These are phyloP conservation scores for Entomortierella parvispora DNA, from an alignment of 192 early-diverging fungal species.

Conservation along the genomic window DNA sequence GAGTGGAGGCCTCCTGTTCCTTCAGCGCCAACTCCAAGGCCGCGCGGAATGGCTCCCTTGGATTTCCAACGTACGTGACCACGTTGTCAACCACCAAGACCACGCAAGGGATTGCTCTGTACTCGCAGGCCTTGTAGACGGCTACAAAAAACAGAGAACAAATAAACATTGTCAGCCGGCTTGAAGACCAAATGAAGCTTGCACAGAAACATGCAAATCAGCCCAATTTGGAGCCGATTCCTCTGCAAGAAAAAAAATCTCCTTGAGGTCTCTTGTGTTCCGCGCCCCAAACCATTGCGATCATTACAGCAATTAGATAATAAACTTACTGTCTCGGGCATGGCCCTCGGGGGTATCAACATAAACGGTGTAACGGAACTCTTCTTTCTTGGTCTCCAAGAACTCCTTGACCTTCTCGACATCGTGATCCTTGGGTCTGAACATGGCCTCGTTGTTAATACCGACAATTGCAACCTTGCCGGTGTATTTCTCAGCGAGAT, in stretches of 20 bases:
- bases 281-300: too few relatives aligned
- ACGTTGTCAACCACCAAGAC: constrained; percentile 23
- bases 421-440: neutral
- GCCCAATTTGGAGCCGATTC: too few relatives aligned
- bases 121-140: constrained; percentile 24
- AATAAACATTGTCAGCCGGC: neutral
- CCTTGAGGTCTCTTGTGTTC: too few relatives aligned
- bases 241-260: too few relatives aligned
- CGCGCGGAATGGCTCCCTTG: constrained; percentile 1
- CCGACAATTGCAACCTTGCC: constrained; percentile 33
- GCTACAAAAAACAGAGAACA: constrained; percentile 2
- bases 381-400: constrained; percentile 23
- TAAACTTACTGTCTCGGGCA: constrained; percentile 28
- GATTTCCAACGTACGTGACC: constrained; percentile 23
- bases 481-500: constrained; percentile 27
- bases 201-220: too few relatives aligned
- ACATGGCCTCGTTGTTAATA: constrained; percentile 34
- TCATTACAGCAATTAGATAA: too few relatives aligned
- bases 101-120: constrained; percentile 34
- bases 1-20: too few relatives aligned
- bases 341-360: constrained; percentile 25
- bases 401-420: constrained; percentile 13
- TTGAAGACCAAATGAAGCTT: too few relatives aligned
- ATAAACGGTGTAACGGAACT: constrained; percentile 26
- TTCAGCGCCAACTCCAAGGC: constrained; percentile 14